phyloP scores from a whole-genome alignment of 495 filamentous ascomycete genomes.

The Podospora comata region DNA sequence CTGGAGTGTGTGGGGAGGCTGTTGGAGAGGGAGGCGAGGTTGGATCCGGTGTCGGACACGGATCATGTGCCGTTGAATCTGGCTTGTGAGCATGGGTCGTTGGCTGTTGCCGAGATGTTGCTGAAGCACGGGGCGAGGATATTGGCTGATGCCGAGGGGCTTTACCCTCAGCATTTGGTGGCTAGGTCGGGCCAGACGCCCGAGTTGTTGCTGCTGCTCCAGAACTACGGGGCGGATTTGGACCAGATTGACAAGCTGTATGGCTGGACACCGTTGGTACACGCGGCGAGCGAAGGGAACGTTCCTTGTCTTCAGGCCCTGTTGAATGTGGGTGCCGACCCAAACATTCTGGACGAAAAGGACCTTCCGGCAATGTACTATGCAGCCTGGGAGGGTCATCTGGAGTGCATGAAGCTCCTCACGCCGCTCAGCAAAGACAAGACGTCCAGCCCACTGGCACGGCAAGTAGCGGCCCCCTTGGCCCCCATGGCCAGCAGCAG shows the following conservation, averaged over 20 bases:
- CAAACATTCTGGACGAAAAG: constrained; percentile 83
- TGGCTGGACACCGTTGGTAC: constrained; percentile 94
- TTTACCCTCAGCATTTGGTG: constrained; percentile 97
- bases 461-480: constrained; percentile 33
- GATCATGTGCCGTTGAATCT: constrained; percentile 94
- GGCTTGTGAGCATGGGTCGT: constrained; percentile 87
- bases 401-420: constrained; percentile 89
- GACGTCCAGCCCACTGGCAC: constrained; percentile 28
- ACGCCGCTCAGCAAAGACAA: constrained; percentile 51
- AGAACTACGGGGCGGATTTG: constrained; percentile 84
- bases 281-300: constrained; percentile 95
- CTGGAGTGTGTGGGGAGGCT: constrained; percentile 73
- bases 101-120: constrained; percentile 76
- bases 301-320: constrained; percentile 79
- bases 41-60: constrained; percentile 75
- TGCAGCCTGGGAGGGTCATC: constrained; percentile 95
- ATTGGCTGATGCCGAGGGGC: constrained; percentile 87
- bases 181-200: constrained; percentile 83
- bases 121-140: constrained; percentile 73
- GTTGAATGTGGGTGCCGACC: constrained; percentile 68
- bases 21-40: constrained; percentile 65
- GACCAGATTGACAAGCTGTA: constrained; percentile 93
- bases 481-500: constrained; percentile 44
- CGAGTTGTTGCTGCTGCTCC: constrained; percentile 70
- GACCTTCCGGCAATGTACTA: constrained; percentile 94